These are phyloP conservation scores for Ogataea zsoltii DNA, from an alignment of 805 yeast genomes.

Conservation along the genomic window DNA sequence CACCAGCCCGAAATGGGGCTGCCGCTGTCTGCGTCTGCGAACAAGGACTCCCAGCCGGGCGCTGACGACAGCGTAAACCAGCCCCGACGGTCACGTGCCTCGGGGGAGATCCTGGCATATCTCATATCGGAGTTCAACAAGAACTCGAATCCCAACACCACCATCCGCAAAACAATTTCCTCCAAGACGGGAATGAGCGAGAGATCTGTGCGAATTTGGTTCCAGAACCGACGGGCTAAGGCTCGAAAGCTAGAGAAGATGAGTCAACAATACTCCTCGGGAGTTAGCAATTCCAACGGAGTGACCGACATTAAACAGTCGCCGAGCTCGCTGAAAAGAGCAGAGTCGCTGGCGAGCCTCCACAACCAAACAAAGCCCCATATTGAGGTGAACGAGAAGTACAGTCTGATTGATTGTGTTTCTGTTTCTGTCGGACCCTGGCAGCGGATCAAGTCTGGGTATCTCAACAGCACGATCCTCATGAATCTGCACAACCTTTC, in stretches of 20 bases:
- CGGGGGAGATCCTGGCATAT: slow-evolving; percentile 71
- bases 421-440: slow-evolving; percentile 76
- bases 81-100: slow-evolving; percentile 37
- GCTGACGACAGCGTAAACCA: slow-evolving; percentile 16
- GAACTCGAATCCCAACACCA: slow-evolving; percentile 77
- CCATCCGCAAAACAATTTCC: slow-evolving; percentile 67
- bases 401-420: slow-evolving; percentile 63
- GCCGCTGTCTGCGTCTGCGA: neutral
- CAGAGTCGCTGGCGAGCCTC: slow-evolving; percentile 19
- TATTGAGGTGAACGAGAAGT: slow-evolving; percentile 60
- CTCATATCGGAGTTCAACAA: slow-evolving; percentile 67
- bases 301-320: neutral
- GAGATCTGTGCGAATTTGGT: slow-evolving; percentile 89
- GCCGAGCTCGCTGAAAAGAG: slow-evolving; percentile 14
- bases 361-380: slow-evolving; percentile 39
- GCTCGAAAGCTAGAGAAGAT: slow-evolving; percentile 63
- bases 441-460: slow-evolving; percentile 76
- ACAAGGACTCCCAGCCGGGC: slow-evolving; percentile 1
- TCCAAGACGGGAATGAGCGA: slow-evolving; percentile 79
- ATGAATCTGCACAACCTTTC: slow-evolving; percentile 59
- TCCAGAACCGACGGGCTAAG: slow-evolving; percentile 84
- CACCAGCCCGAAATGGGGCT: slow-evolving; percentile 4
- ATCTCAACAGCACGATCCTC: slow-evolving; percentile 41
- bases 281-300: neutral
- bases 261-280: slow-evolving; percentile 24